Percentiles rank a stretch among this genome's conserved stretches.
Evolutionary conservation across 225 moss, liverwort and hornwort species (phyloP).

Genomic region (Pseudisothecium myosuroides): DNA sequence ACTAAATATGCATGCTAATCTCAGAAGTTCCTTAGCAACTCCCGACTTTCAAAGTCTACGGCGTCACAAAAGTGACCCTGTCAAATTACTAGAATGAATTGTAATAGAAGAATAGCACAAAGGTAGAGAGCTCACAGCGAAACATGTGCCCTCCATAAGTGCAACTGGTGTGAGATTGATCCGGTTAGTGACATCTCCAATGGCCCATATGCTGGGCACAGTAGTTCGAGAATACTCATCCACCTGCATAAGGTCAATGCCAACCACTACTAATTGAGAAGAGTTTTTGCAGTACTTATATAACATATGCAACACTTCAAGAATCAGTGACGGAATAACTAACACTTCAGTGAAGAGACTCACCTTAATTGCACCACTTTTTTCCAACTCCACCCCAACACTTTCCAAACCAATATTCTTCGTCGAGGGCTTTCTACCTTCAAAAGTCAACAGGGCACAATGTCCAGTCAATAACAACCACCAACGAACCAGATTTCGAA

Average conservation of each 20-base stretch:
- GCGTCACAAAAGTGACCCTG: neutral
- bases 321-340: neutral
- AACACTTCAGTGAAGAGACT: neutral
- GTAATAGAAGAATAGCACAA: neutral
- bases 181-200: slow-evolving; percentile 89
- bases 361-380: slow-evolving; percentile 61
- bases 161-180: slow-evolving; percentile 88
- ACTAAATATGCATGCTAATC: neutral
- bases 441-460: neutral
- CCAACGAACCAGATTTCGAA: neutral
- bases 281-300: neutral
- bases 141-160: slow-evolving; percentile 87
- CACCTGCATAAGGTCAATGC: slow-evolving; percentile 34
- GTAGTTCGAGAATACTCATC: slow-evolving; percentile 73
- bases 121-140: slow-evolving; percentile 43
- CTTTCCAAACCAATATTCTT: slow-evolving; percentile 52
- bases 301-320: neutral
- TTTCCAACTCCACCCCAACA: slow-evolving; percentile 70
- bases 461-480: slow-evolving; percentile 1
- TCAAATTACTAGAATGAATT: neutral
- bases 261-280: neutral
- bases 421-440: slow-evolving; percentile 71
- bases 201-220: slow-evolving; percentile 78
- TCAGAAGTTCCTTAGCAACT: neutral
- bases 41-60: neutral